Evolutionary conservation across 2,329 filamentous ascomycete species (phyloP).

Genomic region (Talaromyces sp.): DNA sequence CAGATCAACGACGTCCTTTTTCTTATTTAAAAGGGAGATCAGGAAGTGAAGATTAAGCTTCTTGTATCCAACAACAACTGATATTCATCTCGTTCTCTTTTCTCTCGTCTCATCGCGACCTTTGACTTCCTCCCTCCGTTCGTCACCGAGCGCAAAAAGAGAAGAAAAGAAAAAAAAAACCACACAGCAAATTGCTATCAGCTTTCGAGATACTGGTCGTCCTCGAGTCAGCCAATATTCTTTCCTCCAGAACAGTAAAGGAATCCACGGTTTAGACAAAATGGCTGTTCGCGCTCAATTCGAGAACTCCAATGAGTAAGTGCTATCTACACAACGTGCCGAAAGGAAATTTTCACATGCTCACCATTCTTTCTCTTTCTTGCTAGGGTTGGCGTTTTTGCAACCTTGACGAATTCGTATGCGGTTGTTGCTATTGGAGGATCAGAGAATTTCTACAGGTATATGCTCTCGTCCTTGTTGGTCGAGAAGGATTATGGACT

Average conservation of each 20-base stretch:
- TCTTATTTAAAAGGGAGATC: background rate
- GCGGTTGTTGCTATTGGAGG: constrained; percentile 90
- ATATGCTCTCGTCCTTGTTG: background rate
- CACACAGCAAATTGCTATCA: background rate
- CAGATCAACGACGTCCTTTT: background rate
- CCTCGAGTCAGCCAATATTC: constrained; percentile 2
- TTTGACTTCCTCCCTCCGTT: background rate
- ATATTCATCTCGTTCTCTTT: background rate
- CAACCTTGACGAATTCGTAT: constrained; percentile 95
- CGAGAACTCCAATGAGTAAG: constrained; percentile 50
- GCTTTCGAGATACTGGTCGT: constrained; percentile 2
- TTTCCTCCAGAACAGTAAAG: background rate
- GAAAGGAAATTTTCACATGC: background rate
- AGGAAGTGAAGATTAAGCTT: background rate
- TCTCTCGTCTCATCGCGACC: background rate
- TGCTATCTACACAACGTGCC: background rate
- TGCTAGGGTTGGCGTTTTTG: constrained; percentile 86
- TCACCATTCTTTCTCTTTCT: constrained; percentile 3
- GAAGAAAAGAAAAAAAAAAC: too few relatives aligned
- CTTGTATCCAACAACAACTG: background rate
- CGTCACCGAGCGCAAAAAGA: constrained; percentile 6
- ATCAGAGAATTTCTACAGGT: constrained; percentile 97
- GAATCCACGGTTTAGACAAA: constrained; percentile 19
- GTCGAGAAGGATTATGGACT: constrained; percentile 8
- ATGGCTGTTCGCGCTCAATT: constrained; percentile 51